These are phyloP conservation scores for Colletotrichum noveboracense DNA, from an alignment of 2,329 filamentous ascomycete genomes.

Conservation along the genomic window DNA sequence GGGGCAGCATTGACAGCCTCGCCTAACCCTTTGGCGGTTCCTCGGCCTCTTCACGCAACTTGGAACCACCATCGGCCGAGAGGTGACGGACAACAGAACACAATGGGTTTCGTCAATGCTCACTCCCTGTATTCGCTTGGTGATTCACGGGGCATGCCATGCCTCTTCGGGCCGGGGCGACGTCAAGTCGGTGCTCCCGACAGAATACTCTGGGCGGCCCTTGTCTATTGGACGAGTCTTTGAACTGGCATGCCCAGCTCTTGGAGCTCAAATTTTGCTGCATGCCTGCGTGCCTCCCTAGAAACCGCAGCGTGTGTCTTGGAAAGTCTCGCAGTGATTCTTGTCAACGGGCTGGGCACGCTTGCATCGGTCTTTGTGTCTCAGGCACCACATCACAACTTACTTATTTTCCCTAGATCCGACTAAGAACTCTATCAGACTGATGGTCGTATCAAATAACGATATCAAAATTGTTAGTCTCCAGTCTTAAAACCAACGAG, in stretches of 20 bases:
- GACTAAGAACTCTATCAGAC: background rate
- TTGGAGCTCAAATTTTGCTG: background rate
- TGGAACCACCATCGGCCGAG: background rate
- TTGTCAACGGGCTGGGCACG: background rate
- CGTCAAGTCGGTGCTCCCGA: background rate
- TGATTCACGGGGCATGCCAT: background rate
- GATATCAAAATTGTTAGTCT: background rate
- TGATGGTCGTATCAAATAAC: background rate
- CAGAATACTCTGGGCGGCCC: background rate
- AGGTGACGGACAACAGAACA: background rate
- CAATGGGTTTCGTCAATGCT: background rate
- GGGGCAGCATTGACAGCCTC: background rate
- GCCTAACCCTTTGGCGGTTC: background rate
- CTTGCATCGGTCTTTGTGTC: background rate
- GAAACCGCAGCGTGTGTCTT: background rate
- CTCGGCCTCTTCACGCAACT: background rate
- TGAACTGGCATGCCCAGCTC: background rate
- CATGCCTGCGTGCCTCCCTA: background rate
- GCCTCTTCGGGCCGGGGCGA: background rate
- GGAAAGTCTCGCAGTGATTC: background rate
- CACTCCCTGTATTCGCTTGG: background rate
- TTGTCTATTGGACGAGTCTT: background rate
- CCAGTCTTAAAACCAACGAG: background rate
- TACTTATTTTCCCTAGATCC: background rate
- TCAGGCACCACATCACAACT: background rate